Evolutionary conservation across 106 monocot genomes (phyloP).

Genomic region (Cymbidium sinense): DNA sequence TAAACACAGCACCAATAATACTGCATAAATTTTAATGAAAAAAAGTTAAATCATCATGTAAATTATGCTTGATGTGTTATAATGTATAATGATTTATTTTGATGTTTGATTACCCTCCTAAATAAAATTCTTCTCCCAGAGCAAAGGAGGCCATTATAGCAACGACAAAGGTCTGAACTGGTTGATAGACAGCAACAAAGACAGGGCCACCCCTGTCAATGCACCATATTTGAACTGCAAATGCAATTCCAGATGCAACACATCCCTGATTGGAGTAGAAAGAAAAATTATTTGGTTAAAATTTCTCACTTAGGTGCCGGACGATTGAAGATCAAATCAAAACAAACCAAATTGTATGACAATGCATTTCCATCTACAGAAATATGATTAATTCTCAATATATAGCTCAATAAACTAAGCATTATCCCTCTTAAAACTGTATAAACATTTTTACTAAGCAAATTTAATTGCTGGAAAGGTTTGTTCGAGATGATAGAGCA

Average conservation of each 20-base stretch:
- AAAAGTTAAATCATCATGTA: not conserved
- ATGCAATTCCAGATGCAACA: slow-evolving; percentile 89
- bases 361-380: not conserved
- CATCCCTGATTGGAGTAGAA: slow-evolving; percentile 50
- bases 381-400: too few relatives aligned
- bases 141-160: slow-evolving; percentile 87
- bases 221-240: slow-evolving; percentile 99
- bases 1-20: slow-evolving; percentile 82
- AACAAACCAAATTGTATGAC: not conserved
- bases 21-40: slow-evolving; percentile 19
- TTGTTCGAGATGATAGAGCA: too few relatives aligned
- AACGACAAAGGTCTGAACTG: slow-evolving; percentile 88
- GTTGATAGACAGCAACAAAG: slow-evolving; percentile 97
- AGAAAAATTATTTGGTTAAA: not conserved
- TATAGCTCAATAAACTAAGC: too few relatives aligned
- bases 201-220: slow-evolving; percentile 95
- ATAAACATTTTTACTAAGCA: too few relatives aligned
- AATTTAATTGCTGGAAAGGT: too few relatives aligned
- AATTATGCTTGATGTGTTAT: not conserved
- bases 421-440: too few relatives aligned
- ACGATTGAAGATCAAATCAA: not conserved
- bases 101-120: slow-evolving; percentile 53
- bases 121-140: slow-evolving; percentile 85
- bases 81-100: not conserved
- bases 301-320: not conserved